Evolutionary conservation across 2,329 filamentous ascomycete species (phyloP).

Genomic region (Taxawa tesnikishii): DNA sequence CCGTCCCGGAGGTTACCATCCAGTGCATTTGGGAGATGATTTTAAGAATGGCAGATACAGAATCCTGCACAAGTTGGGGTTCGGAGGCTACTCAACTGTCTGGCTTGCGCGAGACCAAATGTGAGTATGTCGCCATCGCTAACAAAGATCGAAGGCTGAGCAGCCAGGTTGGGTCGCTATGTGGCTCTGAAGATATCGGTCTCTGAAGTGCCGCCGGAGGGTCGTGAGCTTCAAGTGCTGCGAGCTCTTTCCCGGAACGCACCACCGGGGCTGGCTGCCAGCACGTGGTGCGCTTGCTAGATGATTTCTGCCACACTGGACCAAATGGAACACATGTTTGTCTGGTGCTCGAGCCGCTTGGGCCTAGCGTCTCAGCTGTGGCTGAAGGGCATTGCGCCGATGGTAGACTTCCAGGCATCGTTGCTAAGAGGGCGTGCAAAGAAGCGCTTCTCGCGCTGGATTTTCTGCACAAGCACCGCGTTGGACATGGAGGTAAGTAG

Average conservation of each 20-base stretch:
- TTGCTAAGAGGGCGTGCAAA: conserved; percentile 16
- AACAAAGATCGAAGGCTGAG: not conserved
- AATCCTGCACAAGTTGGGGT: conserved; percentile 25
- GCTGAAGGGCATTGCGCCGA: conserved; percentile 21
- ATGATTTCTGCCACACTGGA: conserved; percentile 26
- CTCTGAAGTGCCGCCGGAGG: too few relatives aligned
- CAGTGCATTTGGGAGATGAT: conserved; percentile 18
- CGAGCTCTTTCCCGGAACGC: conserved; percentile 5
- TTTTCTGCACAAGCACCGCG: conserved; percentile 12
- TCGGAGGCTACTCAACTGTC: conserved; percentile 23
- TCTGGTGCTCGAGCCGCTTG: conserved; percentile 27
- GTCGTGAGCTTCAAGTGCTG: conserved; percentile 11
- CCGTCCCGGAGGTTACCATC: conserved; percentile 20
- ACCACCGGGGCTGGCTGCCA: conserved; percentile 9
- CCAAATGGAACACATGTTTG: conserved; percentile 35
- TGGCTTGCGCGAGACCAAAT: conserved; percentile 23
- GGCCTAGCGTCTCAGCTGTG: conserved; percentile 25
- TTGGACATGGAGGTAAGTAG: conserved; percentile 18
- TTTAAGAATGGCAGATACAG: conserved; percentile 20
- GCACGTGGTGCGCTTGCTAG: conserved; percentile 23
- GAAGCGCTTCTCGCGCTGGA: conserved; percentile 13
- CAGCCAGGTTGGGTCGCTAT: conserved; percentile 7
- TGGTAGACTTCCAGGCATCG: conserved; percentile 27
- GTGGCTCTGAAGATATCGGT: too few relatives aligned
- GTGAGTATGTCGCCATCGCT: conserved; percentile 1